Evolutionary conservation across 371 early-diverging fungal genomes (phyloP), one percentile per base, ranked within the genome.

Genomic region (Actinomortierella wolfii): DNA sequence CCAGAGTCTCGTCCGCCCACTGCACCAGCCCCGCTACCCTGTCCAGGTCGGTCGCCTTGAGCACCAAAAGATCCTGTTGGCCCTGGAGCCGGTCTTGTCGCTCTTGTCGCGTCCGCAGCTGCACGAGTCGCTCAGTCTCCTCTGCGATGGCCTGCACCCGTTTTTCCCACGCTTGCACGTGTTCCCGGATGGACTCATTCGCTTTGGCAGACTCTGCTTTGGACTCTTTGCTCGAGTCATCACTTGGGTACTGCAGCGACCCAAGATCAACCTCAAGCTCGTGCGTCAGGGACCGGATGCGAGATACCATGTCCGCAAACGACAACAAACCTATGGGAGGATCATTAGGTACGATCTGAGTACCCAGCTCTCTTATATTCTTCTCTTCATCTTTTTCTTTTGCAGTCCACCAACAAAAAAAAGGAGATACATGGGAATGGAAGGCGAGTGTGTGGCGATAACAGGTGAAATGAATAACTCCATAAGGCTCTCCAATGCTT

Each of bases 1-100:
- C 43, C 1, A 51, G 11, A 42, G 74, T 59, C 25, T 66, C 63
- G 26, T 67, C 40, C 5, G 54, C 60, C 74, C 67, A 67, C 20
- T 62, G 41, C 44, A 67, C 7, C 6, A 73, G 18, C 13, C 53
- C 46, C 2, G 63, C 26, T 0, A 63, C 57, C n/a, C 28, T 51
- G 5, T 63, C 67, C 23, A 73, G 54, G 3, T 52, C 39, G 46
- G 20, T 17, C 25, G 45, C 25, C 60, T 67, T 73, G 34, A 56
- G 54, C 24, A 23, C 26, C 42, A 73, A 62, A n/a, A 23, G 45
- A 13, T 40, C 42, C 6, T 53, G 52, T 45, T 67, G 67, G 15
- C 25, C 43, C 7, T 25, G 50, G 18, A 54, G 54, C 20, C 56
- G 47, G 9, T 59, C 55, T 20, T 62, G 43, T 17, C 66, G 64